Base-by-base conservation (phyloP, 345 rosid genomes). In the Eucalyptus curtisii region DNA sequence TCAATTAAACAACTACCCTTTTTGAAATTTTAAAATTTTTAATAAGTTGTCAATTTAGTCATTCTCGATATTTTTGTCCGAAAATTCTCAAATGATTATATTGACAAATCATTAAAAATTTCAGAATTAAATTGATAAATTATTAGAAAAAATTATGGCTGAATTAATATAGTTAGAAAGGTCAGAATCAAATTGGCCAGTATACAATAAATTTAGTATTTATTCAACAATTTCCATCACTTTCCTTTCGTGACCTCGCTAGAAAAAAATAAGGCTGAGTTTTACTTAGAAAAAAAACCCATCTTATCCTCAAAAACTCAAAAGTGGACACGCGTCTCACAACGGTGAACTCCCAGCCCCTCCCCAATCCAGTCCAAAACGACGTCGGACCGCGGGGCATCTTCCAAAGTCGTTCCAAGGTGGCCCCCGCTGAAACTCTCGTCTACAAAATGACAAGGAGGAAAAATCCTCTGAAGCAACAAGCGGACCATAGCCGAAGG, bases 31-130 rank as follows among this genome's bases (percentile, higher is more conserved):
- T 24, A 55, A 55, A 55, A 0, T 4, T 55, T 24, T 25, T 22
- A 55, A 55, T 55, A 24, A 55, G 24, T 55, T 55, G 3, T 0
- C 6, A 10, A 55, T 55, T 22, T 55, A 55, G 1, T 55, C 61
- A 55, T 55, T 24, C 0, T 0, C 0, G 6, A 55, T 55, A 55
- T 1, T 55, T 55, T 55, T 24, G 5, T 22, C 2, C 0, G 1
- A 9, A 52, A 52, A 52, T 52, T 52, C 1, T 55, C 61, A 55
- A 55, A 55, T 22, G 30, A 55, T 55, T 55, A 55, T 10, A 55
- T 10, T 4, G 30, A 24, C 2, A 55, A 22, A 55, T 55, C 6
- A 10, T 24, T 55, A 22, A 55, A 55, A 53, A 8, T 1, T 4
- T 4, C 0, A 24, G 1, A 10, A 55, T 1, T 8, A 22, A 55